Evolutionary conservation across 495 filamentous ascomycete genomes (phyloP), one percentile per base, ranked within the genome.

Genomic region (Pyrenula massariospora): DNA sequence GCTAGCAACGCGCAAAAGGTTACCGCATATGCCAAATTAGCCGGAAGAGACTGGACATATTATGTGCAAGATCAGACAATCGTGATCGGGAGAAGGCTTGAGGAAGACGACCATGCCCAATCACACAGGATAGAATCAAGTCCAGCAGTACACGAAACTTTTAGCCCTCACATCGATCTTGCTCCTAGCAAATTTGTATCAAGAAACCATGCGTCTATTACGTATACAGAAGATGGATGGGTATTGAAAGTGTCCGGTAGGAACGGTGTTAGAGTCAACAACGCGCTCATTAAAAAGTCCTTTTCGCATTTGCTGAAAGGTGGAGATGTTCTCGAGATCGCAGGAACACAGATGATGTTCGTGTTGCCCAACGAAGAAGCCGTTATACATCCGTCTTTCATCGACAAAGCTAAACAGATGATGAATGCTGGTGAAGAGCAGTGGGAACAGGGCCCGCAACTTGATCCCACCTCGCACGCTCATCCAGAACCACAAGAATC

Each of bases 281-380:
- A 89, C 57, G 58, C 66, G 12, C 68, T 76, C 19, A 73, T 93
- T 47, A 86, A 84, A 63, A 77, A 80, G 53, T 84, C 83, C 25
- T 73, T 83, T 47, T 77, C 80, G 23, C 77, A 79, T 23, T 69
- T 80, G 20, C 77, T 98, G 31, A 77, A 80, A 20, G 92, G 88
- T 65, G 93, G 93, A 25, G 82, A 89, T 65, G 86, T 97, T 53
- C 84, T 98, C 55, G 88, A 94, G 62, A 85, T 96, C 67, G 86
- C 84, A 57, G 89, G 89, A 50, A 84, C 89, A 3, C 90, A 97
- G 72, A 98, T 98, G 93, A 90, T 97, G 81, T 98, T 97, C 71
- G 86, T 96, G 19, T 78, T 91, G 22, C 89, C 93, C n/a, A 68
- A 79, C 59, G 71, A 80, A 68, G 67, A 79, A 60, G 69, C 77